Evolutionary conservation across 1,284 basidiomycete genomes (phyloP), one percentile per base, ranked within the genome.

Genomic region (Veloporphyrellus conicus): DNA sequence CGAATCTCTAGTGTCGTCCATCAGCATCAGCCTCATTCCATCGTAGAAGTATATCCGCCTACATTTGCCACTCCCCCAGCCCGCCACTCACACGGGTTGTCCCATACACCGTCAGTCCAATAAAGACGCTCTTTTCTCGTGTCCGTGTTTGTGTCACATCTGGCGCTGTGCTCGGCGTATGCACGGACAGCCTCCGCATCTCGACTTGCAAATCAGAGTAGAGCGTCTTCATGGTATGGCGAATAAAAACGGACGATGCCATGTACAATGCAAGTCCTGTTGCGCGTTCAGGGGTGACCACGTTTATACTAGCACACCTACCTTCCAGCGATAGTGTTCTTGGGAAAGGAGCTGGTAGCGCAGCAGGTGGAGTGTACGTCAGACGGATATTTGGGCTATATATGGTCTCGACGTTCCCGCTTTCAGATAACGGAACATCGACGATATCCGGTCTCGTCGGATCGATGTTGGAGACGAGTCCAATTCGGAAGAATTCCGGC

Each of bases 221-320:
- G 14, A 90, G 65, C 7, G 87, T 81, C 56, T 81, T 84, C 57
- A 90, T 74, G 5, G 85, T 83, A 54, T 85, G 85, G 19, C 83
- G 74, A 20, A 89, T 67, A 53, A 89, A 78, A 3, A 76, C 74
- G 3, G 84, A 79, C 0, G 84, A 87, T 1, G 83, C 76, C 50
- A 82, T 71, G 62, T 90, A 90, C 33, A 89, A 59, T 8, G 82
- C 77, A 6, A 86, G 62, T 25, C 87, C 85, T 87, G 50, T 8
- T 18, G 20, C n/a, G 14, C 4, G 11, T 34, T 55, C 29, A 54
- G 48, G 33, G 15, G n/a, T 0, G 16, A 9, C 11, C 10, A 20
- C 35, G 12, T 32, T 6, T 22, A 33, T n/a, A 12, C 41, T 18
- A 11, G 20, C 20, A 35, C n/a, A 57, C 71, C 32, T 55, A 82